Conservation (phyloP, 108 stramenopile species). For the Discostella pseudostelligera region DNA sequence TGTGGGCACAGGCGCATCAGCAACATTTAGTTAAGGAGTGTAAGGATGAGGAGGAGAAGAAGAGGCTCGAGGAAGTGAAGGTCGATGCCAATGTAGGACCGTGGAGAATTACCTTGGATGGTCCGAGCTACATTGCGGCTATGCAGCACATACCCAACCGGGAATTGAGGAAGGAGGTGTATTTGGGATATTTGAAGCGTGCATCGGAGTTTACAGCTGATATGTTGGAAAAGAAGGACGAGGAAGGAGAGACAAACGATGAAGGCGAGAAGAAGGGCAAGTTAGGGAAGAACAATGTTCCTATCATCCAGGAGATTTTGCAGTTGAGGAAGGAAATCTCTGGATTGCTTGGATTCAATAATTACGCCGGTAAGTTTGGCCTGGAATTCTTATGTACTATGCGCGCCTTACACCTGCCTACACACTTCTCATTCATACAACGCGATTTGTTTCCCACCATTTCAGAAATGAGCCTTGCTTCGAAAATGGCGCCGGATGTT, state of each 20-base stretch:
- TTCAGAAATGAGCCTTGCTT: constrained; percentile 63
- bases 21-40: constrained; percentile 47
- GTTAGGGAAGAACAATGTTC: constrained; percentile 83
- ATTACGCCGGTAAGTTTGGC: constrained; percentile 75
- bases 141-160: constrained; percentile 91
- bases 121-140: constrained; percentile 91
- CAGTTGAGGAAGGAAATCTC: constrained; percentile 81
- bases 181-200: constrained; percentile 85
- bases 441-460: not conserved
- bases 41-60: constrained; percentile 42
- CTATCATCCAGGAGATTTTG: constrained; percentile 89
- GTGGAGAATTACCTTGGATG: constrained; percentile 93
- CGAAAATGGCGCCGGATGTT: constrained; percentile 95
- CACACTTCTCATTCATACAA: not conserved
- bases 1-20: constrained; percentile 84
- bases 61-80: constrained; percentile 53
- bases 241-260: constrained; percentile 14
- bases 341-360: constrained; percentile 85
- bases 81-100: constrained; percentile 86
- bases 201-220: constrained; percentile 68
- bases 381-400: no score
- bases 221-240: constrained; percentile 27
- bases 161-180: constrained; percentile 86
- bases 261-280: constrained; percentile 38
- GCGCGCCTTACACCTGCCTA: not conserved